Percentiles rank a stretch among this genome's conserved stretches.
phyloP scores from a whole-genome alignment of 345 rosid genomes.

The Salix dunnii region DNA sequence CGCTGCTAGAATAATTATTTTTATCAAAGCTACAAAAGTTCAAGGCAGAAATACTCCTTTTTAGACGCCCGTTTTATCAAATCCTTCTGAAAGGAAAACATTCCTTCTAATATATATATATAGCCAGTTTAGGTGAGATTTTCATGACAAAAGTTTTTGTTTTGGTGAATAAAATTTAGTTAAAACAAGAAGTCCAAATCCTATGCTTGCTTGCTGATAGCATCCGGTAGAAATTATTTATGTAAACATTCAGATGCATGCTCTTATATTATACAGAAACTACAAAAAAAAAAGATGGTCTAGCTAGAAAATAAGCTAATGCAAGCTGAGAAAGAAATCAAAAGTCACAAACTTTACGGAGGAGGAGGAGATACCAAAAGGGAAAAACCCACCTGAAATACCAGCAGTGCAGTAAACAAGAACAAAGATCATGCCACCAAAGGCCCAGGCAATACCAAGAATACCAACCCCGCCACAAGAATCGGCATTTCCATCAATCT shows the following conservation, averaged over 20 bases:
- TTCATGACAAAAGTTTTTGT: neutral
- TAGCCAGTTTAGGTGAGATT: neutral
- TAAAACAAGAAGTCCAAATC: neutral
- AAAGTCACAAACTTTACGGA: neutral
- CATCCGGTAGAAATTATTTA: neutral
- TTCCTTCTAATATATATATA: neutral
- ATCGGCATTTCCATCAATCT: constrained; percentile 36
- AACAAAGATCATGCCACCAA: constrained; percentile 81
- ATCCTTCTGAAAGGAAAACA: neutral
- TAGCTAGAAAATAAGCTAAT: neutral
- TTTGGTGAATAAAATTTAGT: no score
- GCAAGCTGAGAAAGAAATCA: neutral
- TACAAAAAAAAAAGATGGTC: neutral
- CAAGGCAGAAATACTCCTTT: no score
- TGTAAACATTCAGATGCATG: neutral
- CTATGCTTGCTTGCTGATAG: neutral
- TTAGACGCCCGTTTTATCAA: no score
- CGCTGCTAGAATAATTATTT: no score
- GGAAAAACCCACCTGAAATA: constrained; percentile 51
- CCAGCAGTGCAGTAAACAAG: constrained; percentile 90
- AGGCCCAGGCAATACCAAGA: constrained; percentile 85
- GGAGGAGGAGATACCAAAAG: neutral
- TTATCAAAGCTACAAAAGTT: no score
- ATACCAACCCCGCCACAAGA: constrained; percentile 66
- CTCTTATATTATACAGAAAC: neutral